Evolutionary conservation across 192 early-diverging fungal genomes (phyloP), one percentile per base, ranked within the genome.

Genomic region (Entomortierella lignicola): DNA sequence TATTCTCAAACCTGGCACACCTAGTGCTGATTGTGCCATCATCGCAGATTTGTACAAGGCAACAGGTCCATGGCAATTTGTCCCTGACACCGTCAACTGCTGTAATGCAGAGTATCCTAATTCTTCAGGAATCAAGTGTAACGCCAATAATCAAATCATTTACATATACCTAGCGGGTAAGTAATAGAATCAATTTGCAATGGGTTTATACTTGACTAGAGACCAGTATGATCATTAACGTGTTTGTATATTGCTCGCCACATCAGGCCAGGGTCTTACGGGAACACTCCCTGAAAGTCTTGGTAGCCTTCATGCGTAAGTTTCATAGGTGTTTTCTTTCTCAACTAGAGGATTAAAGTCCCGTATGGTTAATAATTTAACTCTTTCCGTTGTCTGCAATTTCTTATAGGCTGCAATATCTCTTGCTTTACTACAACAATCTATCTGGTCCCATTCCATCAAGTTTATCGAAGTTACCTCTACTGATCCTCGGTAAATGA

Each of bases 21-120:
- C 66, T 17, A 77, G 66, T 47, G 42, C 66, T 1, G 74, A 77
- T 27, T 77, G 74, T 18, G 55, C 55, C 0, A 39, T 69, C 12
- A 69, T 77, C 34, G 61, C 43, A 7, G 66, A 77, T 30, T 43
- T 77, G 8, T 77, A 77, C 54, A 61, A 50, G 61, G 74, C 74
- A 2, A 77, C 74, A 20, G 74, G 66, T 15, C 74, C 74, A 8
- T 77, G 74, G 74, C 60, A 55, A 27, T 77, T 77, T 63, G 74
- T 77, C 2, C 74, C 74, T 7, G 74, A 77, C 30, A 77, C 74
- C 3, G 39, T 20, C 41, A 77, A 69, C 56, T 77, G 74, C 29
- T 77, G 74, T 34, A 77, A 77, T 47, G 61, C 74, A 30, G 74
- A 77, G 15, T 77, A 77, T 15, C 66, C 61, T 10, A 69, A 69